A percentile compares a stretch with the other conserved stretches of the same genome.
Conservation (phyloP, 23 red algal genomes). For the Cyanidium caldarium region DNA sequence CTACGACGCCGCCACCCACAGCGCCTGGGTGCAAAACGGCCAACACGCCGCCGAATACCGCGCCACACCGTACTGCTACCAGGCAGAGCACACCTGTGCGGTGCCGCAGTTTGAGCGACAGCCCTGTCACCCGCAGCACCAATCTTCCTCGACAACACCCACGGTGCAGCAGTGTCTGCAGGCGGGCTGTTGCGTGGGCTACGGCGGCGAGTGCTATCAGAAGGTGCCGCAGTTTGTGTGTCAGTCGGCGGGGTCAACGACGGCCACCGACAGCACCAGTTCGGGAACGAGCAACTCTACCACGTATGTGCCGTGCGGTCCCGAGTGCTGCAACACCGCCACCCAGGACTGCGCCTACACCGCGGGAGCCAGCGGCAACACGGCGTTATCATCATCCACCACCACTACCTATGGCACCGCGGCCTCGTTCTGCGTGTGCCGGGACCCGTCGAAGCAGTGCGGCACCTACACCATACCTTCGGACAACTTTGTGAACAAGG, state of each 20-base stretch:
- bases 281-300: neutral
- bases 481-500: too few species aligned
- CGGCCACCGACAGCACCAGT: neutral
- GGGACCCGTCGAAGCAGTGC: too few species aligned
- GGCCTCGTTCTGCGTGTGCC: too few species aligned
- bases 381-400: too few species aligned
- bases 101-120: conserved; percentile 4
- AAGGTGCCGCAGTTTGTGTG: neutral
- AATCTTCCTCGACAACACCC: too few species aligned
- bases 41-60: neutral
- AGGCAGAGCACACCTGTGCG: conserved; percentile 3
- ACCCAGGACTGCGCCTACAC: conserved; percentile 5
- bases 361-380: neutral
- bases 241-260: neutral
- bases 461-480: too few species aligned
- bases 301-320: neutral
- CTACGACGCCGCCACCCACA: conserved; percentile 3
- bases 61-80: neutral
- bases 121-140: neutral
- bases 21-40: conserved; percentile 2
- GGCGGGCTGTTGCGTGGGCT: neutral
- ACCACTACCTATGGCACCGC: too few species aligned
- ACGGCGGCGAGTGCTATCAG: neutral
- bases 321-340: conserved; percentile 6
- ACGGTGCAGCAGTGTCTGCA: conserved; percentile 8